Percentiles rank a stretch among this genome's conserved stretches.
Conservation (phyloP, 2,329 filamentous ascomycete genomes). For the Fusarium newnesense region DNA sequence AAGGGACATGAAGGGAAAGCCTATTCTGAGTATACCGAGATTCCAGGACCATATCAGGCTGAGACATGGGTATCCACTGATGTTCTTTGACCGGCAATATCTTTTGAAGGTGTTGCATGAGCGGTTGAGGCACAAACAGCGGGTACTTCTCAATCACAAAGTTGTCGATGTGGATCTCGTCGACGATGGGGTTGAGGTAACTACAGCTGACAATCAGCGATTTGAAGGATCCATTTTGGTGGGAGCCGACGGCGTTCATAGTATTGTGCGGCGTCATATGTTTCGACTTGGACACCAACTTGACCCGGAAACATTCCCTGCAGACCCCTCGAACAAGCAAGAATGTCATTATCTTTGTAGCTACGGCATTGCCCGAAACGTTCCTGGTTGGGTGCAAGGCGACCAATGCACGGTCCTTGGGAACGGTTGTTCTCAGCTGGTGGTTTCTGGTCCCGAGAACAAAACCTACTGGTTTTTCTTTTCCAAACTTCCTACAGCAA, state of each 20-base stretch:
- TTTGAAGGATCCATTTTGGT: background rate
- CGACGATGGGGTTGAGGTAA: background rate
- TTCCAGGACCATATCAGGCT: too few relatives aligned
- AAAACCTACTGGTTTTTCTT: background rate
- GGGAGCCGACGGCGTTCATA: slow-evolving; percentile 15
- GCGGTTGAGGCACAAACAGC: too few relatives aligned
- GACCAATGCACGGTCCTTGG: background rate
- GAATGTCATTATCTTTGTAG: background rate
- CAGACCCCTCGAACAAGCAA: background rate
- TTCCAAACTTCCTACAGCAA: background rate
- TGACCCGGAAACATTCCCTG: too few relatives aligned
- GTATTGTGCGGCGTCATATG: background rate
- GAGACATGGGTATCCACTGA: too few relatives aligned
- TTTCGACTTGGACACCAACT: background rate
- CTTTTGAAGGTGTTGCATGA: too few relatives aligned
- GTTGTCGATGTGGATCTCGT: background rate
- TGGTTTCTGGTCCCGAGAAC: background rate
- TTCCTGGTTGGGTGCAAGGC: background rate
- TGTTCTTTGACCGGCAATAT: too few relatives aligned
- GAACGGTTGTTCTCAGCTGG: background rate
- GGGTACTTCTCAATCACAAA: background rate
- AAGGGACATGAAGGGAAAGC: background rate
- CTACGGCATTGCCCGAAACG: background rate
- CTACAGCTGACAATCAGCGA: background rate
- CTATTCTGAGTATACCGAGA: too few relatives aligned